Percentiles rank a stretch among this genome's conserved stretches.
phyloP scores from a whole-genome alignment of 176 grass and related monocot genomes.

The Elaeis guineensis region DNA sequence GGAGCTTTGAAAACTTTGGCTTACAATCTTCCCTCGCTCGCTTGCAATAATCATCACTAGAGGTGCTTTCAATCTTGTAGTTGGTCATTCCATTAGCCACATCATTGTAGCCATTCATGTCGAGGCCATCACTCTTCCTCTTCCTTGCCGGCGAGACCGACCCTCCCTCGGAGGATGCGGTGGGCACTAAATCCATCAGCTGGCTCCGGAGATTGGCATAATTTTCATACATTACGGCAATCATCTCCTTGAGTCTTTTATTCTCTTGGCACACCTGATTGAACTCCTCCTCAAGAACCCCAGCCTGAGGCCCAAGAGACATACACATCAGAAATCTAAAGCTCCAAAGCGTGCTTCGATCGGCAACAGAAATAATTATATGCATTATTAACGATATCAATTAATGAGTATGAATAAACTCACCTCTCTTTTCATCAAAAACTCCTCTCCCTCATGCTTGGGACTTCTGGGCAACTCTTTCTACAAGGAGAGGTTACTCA shows the following conservation, averaged over 20 bases:
- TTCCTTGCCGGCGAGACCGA: too few relatives aligned
- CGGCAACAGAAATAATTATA: too few relatives aligned
- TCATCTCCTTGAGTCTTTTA: too few relatives aligned
- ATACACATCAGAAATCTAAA: too few relatives aligned
- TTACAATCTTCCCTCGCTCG: slow-evolving; percentile 24
- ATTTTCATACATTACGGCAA: too few relatives aligned
- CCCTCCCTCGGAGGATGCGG: too few relatives aligned
- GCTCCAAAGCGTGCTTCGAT: too few relatives aligned
- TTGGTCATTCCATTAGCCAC: background rate
- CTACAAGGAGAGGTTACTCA: background rate
- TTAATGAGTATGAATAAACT: background rate
- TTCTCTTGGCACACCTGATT: too few relatives aligned
- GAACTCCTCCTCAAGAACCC: too few relatives aligned
- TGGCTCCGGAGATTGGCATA: too few relatives aligned
- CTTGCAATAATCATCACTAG: slow-evolving; percentile 26
- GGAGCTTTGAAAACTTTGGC: slow-evolving; percentile 29
- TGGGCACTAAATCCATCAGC: too few relatives aligned
- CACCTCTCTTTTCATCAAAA: slow-evolving; percentile 29
- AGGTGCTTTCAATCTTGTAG: slow-evolving; percentile 9
- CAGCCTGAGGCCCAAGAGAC: too few relatives aligned
- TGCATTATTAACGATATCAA: background rate
- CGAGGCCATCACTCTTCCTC: slow-evolving; percentile 18
- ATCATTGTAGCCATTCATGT: slow-evolving; percentile 6
- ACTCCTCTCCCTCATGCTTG: background rate
- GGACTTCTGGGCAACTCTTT: background rate